Evolutionary conservation across 78 protist genomes (phyloP).

Genomic region (Polysphondylium violaceum): DNA sequence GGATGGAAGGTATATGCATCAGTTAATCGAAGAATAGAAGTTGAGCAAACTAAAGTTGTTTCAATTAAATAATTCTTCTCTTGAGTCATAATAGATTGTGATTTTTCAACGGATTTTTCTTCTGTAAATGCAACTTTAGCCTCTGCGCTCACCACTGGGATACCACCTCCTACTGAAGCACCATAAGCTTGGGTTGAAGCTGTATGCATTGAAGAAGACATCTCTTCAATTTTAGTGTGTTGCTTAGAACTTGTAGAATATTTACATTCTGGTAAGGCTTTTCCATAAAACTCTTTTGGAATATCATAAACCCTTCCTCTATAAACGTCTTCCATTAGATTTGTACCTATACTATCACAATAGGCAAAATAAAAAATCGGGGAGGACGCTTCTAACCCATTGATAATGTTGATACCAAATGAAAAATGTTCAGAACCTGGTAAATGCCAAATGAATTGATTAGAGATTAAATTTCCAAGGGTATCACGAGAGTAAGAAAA

Average conservation of each 20-base stretch:
- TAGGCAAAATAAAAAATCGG: neutral
- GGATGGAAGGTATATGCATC: neutral
- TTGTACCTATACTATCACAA: neutral
- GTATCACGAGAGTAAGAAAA: neutral
- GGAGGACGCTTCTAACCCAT: neutral
- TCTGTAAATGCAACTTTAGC: neutral
- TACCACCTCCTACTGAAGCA: neutral
- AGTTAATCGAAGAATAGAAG: neutral
- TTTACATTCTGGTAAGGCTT: neutral
- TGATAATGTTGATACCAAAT: neutral
- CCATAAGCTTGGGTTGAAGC: neutral
- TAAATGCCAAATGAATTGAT: neutral
- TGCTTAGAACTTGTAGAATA: neutral
- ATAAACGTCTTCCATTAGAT: neutral
- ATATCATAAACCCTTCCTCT: neutral
- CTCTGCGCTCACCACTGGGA: neutral
- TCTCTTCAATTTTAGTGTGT: neutral
- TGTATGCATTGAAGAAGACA: neutral
- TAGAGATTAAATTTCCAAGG: neutral
- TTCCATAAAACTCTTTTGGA: neutral
- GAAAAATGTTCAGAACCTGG: neutral
- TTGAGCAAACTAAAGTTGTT: neutral
- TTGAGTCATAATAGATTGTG: neutral
- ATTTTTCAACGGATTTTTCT: neutral
- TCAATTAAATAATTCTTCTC: neutral